These are phyloP conservation scores for Trapa bicornis DNA, from an alignment of 345 rosid genomes.

Conservation along the genomic window DNA sequence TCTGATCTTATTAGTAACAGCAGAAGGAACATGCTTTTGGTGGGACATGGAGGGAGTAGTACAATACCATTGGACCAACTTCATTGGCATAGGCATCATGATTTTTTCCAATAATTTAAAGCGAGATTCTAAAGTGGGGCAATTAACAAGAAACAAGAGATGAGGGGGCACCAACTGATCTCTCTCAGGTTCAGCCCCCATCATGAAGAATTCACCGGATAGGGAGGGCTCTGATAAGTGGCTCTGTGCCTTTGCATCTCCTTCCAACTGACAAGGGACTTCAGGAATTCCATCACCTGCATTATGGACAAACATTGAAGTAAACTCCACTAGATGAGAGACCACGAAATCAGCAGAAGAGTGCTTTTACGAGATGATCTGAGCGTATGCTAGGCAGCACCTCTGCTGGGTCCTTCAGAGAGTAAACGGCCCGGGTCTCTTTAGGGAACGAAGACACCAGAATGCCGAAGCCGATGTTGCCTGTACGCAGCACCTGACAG, in stretches of 20 bases:
- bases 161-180: too few relatives aligned
- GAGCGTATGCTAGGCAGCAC: slow-evolving; percentile 15
- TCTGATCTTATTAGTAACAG: too few relatives aligned
- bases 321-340: background rate
- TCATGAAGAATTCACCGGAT: too few relatives aligned
- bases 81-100: too few relatives aligned
- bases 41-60: too few relatives aligned
- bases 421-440: slow-evolving; percentile 64
- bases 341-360: background rate
- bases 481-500: slow-evolving; percentile 44
- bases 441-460: slow-evolving; percentile 72
- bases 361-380: background rate
- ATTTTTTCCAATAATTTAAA: too few relatives aligned
- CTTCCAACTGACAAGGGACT: slow-evolving; percentile 56
- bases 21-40: too few relatives aligned
- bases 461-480: slow-evolving; percentile 64
- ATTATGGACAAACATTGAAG: background rate
- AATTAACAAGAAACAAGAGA: too few relatives aligned
- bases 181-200: too few relatives aligned
- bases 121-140: too few relatives aligned
- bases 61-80: too few relatives aligned
- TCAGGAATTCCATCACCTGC: slow-evolving; percentile 83
- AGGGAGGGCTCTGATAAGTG: too few relatives aligned
- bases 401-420: slow-evolving; percentile 74
- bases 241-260: slow-evolving; percentile 9